phyloP scores from a whole-genome alignment of 179 eudicot species.

The Beta corolliflora region DNA sequence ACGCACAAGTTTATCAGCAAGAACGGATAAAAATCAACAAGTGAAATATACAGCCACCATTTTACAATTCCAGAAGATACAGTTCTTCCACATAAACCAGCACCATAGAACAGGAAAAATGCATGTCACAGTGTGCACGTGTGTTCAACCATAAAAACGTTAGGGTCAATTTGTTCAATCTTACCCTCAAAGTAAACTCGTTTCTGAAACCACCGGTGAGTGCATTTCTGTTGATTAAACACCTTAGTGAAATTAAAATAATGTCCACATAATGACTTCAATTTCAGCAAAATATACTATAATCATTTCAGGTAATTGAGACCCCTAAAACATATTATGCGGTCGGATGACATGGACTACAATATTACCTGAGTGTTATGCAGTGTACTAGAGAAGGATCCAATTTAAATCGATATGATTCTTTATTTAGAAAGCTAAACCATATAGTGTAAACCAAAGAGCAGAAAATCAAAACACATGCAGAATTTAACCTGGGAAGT shows the following conservation, averaged over 20 bases:
- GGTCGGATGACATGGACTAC: background rate
- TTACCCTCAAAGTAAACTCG: background rate
- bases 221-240: background rate
- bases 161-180: background rate
- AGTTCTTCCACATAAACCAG: no score
- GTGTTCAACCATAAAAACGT: background rate
- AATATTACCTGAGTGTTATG: background rate
- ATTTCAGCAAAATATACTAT: background rate
- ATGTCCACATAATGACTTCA: background rate
- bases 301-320: background rate
- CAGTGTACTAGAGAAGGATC: background rate
- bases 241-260: no score
- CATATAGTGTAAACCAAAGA: constrained; percentile 8
- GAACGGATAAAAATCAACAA: no score
- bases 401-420: background rate
- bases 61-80: no score
- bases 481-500: constrained; percentile 70
- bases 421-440: background rate
- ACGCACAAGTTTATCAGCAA: no score
- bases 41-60: no score
- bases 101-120: no score
- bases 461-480: background rate
- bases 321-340: background rate
- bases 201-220: background rate
- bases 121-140: background rate